A percentile compares a stretch with the other conserved stretches of the same genome.
Conservation (phyloP, 345 rosid genomes). For the Euphorbia lathyris region DNA sequence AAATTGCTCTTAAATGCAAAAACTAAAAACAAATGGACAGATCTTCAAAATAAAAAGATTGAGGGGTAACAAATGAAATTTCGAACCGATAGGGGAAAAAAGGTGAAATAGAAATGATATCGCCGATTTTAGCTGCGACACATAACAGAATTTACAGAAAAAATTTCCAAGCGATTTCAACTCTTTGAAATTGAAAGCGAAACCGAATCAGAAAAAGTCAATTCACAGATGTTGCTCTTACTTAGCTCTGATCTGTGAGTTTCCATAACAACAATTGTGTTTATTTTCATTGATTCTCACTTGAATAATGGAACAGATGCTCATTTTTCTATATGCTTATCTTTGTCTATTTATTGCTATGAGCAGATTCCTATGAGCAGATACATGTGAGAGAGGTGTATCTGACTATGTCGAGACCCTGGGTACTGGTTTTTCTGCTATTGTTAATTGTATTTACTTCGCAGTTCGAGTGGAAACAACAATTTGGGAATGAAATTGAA, state of each 20-base stretch:
- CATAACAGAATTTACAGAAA: not conserved
- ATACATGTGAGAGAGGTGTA: not conserved
- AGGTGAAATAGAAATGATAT: not conserved
- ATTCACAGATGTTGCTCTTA: not conserved
- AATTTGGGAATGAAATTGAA: slow-evolving; percentile 55
- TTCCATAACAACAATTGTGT: not conserved
- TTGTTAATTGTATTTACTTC: slow-evolving; percentile 61
- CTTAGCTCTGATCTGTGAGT: slow-evolving; percentile 3
- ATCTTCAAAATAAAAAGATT: not conserved
- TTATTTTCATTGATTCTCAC: not conserved
- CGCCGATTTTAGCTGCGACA: not conserved
- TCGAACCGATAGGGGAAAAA: not conserved
- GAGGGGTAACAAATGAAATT: not conserved
- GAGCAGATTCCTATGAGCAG: not conserved
- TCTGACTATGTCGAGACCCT: slow-evolving; percentile 57
- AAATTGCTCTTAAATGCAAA: not conserved
- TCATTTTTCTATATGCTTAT: not conserved
- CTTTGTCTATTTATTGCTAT: not conserved
- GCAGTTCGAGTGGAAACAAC: slow-evolving; percentile 78
- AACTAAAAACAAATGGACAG: too few species aligned
- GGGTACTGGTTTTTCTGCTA: slow-evolving; percentile 61
- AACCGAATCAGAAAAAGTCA: not conserved
- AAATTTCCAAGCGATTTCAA: slow-evolving; percentile 4
- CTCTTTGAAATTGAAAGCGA: not conserved
- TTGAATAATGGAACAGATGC: not conserved